Conservation (phyloP, 2,329 filamentous ascomycete genomes). For the Aspergillus viridinutans region DNA sequence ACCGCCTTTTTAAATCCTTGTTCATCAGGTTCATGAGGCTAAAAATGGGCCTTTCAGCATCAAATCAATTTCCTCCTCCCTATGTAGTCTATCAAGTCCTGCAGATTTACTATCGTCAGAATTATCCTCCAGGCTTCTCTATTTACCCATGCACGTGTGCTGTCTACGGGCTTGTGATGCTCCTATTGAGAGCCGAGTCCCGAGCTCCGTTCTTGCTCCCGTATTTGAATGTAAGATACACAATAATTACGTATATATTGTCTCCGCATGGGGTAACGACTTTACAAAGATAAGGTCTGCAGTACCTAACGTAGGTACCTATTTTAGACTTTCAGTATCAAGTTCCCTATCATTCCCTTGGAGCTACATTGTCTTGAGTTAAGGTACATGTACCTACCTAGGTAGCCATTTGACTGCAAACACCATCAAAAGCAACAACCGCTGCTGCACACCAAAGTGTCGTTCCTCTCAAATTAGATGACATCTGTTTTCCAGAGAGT, state of each 20-base stretch:
- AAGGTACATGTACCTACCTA: not conserved
- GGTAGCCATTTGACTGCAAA: not conserved
- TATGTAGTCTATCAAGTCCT: not conserved
- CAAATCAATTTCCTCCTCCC: not conserved
- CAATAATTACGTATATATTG: not conserved
- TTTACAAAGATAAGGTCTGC: not conserved
- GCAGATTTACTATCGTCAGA: not conserved
- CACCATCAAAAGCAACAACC: not conserved
- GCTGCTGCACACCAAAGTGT: not conserved
- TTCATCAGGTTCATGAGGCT: not conserved
- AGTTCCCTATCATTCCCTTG: not conserved
- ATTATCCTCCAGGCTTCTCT: not conserved
- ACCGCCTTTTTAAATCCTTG: no score
- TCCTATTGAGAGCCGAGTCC: not conserved
- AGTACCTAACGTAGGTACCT: not conserved
- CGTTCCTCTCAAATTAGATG: not conserved
- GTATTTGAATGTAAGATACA: not conserved
- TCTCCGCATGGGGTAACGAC: not conserved
- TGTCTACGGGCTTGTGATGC: not conserved
- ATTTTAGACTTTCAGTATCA: not conserved
- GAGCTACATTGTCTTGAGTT: no score
- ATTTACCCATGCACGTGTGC: not conserved
- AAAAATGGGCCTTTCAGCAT: not conserved
- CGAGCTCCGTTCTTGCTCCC: no score
- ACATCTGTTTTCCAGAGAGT: not conserved